A percentile compares a stretch with the other conserved stretches of the same genome.
Evolutionary conservation across 176 grass and related monocot species (phyloP).

Genomic region (Phyllostachys edulis): DNA sequence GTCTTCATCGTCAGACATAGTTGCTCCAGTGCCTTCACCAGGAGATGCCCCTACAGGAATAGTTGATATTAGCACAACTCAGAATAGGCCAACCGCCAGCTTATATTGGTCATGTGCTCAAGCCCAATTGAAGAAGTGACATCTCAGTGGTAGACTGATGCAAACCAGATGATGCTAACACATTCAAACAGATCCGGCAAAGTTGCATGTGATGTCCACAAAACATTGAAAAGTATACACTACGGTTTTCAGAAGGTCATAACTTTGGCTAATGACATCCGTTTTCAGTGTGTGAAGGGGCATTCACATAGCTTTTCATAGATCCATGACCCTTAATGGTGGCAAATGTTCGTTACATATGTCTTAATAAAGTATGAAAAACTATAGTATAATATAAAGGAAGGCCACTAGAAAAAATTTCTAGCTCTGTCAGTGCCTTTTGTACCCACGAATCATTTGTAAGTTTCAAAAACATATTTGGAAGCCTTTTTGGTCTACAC

Average conservation of each 20-base stretch:
- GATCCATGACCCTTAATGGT: neutral
- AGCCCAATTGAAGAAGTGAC: neutral
- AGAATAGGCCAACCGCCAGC: neutral
- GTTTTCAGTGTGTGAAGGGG: neutral
- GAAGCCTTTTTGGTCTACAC: neutral
- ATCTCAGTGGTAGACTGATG: neutral
- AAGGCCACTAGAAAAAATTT: neutral
- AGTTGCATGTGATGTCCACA: neutral
- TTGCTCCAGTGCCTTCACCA: conserved; percentile 90
- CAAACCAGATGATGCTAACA: neutral
- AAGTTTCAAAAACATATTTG: neutral
- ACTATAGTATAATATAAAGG: neutral
- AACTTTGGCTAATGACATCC: neutral
- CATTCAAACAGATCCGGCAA: neutral
- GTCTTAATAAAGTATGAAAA: neutral
- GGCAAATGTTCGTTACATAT: neutral
- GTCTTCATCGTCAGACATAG: conserved; percentile 99
- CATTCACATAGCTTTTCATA: neutral
- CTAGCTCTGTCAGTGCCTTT: neutral
- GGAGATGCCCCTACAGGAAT: conserved; percentile 73
- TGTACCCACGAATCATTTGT: neutral
- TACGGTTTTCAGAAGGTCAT: neutral
- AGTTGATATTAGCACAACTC: neutral
- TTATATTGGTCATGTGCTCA: neutral
- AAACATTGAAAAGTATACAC: neutral